phyloP scores from a whole-genome alignment of 163 green algal species.

The Botryococcus braunii region DNA sequence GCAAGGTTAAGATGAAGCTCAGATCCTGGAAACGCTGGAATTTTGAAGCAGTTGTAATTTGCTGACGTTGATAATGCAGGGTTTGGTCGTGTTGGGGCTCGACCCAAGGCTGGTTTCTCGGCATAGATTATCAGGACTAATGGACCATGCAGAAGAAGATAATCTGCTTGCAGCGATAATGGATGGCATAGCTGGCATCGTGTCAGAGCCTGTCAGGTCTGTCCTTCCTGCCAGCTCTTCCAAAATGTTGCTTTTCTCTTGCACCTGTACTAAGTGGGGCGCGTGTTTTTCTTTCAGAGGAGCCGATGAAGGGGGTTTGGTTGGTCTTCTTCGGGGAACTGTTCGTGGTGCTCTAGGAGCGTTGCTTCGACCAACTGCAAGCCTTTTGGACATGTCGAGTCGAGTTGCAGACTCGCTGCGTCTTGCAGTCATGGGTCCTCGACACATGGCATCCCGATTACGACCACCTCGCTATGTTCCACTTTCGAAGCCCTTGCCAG shows the following conservation, averaged over 20 bases:
- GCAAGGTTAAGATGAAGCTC: not conserved
- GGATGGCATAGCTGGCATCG: conserved; percentile 26
- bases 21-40: not conserved
- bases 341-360: conserved; percentile 30
- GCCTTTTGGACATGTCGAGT: conserved; percentile 34
- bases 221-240: not conserved
- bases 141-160: not conserved
- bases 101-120: not conserved
- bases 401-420: conserved; percentile 22
- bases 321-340: conserved; percentile 34
- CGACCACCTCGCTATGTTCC: conserved; percentile 39
- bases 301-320: conserved; percentile 23
- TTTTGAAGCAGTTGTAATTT: not conserved
- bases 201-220: conserved; percentile 29
- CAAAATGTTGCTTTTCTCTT: not conserved
- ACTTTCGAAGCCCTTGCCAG: conserved; percentile 23
- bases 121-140: not conserved
- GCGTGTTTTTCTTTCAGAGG: conserved; percentile 11
- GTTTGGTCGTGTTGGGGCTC: conserved; percentile 9
- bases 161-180: conserved; percentile 31
- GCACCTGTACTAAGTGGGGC: not conserved
- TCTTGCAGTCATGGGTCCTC: conserved; percentile 18
- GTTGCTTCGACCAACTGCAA: conserved; percentile 32
- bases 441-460: conserved; percentile 12
- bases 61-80: not conserved